Base-by-base conservation (phyloP, 805 yeast genomes). In the Saturnispora zaruensis region DNA sequence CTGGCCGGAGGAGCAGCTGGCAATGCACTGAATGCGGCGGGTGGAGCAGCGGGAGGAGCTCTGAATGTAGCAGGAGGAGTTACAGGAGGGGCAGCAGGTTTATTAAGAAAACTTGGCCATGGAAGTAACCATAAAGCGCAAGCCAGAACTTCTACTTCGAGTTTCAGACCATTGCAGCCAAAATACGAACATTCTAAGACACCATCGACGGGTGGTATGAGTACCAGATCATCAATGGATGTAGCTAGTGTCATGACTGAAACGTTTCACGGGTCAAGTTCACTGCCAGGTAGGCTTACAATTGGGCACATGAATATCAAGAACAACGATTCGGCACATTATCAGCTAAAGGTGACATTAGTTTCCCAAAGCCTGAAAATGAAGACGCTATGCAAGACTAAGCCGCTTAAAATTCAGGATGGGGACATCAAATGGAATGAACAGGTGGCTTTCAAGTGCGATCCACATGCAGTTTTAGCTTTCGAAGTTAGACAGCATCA, bases 401-500 rank as follows among this genome's bases (percentile, higher is more conserved):
- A 81, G 62, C 73, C 20, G 62, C 68, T 48, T 86, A 85, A 58
- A 66, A 76, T 13, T 63, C 66, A 42, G 66, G 68, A 7, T 13
- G 82, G 81, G 1, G 50, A 59, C 1, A 69, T 71, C 45, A 68
- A 64, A 50, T 82, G 84, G 79, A 74, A 79, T 52, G 96, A 87
- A 60, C 70, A 80, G 20, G 71, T 76, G 52, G 72, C 81, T 4
- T 85, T 90, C 70, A 80, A 77, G 59, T 82, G 91, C 5, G 71
- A 82, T 4, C 66, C 81, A 4, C 82, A 77, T 9, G 81, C 82
- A 3, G 74, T 70, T 49, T 59, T 90, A 40, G 68, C 78, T 3
- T 77, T 91, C 59, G 72, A 73, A 38, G 77, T 87, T 25, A 71
- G 78, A 40, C 79, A 81, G 32, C 84, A 78, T 59, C 93, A 86